These are phyloP conservation scores for Aspergillus viridinutans DNA, from an alignment of 2,329 filamentous ascomycete species.

Conservation along the genomic window DNA sequence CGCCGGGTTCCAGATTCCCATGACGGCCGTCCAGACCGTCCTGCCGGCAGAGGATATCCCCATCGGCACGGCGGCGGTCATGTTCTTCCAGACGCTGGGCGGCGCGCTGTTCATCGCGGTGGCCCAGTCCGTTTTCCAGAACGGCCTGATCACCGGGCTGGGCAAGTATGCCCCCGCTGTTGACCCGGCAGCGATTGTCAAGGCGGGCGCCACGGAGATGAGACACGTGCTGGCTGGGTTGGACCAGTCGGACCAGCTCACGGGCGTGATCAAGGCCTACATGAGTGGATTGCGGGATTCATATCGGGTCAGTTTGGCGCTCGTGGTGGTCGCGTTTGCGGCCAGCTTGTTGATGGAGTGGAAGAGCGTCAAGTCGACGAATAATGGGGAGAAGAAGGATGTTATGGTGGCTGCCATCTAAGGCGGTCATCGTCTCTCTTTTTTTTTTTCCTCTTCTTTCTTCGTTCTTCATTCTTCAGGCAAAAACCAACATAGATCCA, in stretches of 20 bases:
- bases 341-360: conserved; percentile 20
- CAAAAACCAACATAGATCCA: not conserved
- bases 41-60: conserved; percentile 31
- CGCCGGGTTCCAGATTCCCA: conserved; percentile 33
- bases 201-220: conserved; percentile 18
- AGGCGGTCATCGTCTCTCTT: not conserved
- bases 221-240: conserved; percentile 7
- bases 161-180: not conserved
- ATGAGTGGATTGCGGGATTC: conserved; percentile 17
- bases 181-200: conserved; percentile 11
- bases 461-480: not conserved
- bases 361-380: conserved; percentile 19
- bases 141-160: conserved; percentile 40
- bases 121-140: conserved; percentile 50
- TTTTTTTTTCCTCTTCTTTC: not conserved
- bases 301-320: conserved; percentile 18
- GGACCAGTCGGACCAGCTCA: conserved; percentile 12
- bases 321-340: conserved; percentile 15
- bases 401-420: not conserved
- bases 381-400: not conserved
- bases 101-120: conserved; percentile 49
- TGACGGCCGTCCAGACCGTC: conserved; percentile 35
- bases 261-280: conserved; percentile 17
- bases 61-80: conserved; percentile 31
- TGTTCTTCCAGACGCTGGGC: conserved; percentile 38